Evolutionary conservation across 306 rosid species (phyloP), one percentile per base, ranked within the genome.

Genomic region (Quercus suber): DNA sequence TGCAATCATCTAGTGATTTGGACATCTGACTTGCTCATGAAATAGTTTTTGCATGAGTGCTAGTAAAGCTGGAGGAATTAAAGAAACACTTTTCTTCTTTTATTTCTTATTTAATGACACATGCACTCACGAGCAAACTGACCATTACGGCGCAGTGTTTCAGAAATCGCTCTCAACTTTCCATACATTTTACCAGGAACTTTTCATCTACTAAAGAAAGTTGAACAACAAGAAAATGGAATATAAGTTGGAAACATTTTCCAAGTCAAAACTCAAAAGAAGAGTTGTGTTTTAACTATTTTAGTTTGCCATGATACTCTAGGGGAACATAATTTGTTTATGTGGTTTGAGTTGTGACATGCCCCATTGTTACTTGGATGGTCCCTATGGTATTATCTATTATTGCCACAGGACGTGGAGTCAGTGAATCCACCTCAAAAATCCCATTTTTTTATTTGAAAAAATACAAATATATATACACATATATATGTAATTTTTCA

Each of bases 391-490:
- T 41, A 41, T 41, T 41, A 41, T 41, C 0, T 0, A 7, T 41
- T 41, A 41, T 0, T 41, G 12, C 0, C 3, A 37, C 2, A 8
- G 1, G 3, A 41, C 3, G 0, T 8, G 11, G 3, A 41, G 45
- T 41, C 3, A 2, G 0, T 7, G 45, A 41, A 41, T 41, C 3
- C 0, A 41, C 11, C 2, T 41, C 0, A 11, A 8, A 41, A 8
- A 41, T 8, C 11, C 0, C 11, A 2, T 8, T 41, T 41, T 37
- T 37, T 37, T 37, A 1, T 37, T 37, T 7, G 7, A 0, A 0
- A 37, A 1, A 37, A 1, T 2, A 7, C 1, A 35, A 31, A 31
- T 31, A 31, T 31, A 31, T 33, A 5, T 33, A 7, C 2, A 37
- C 7, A 7, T 7, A 1, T 37, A 2, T 37, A 8, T 41, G 11